Conservation (phyloP, 768 basidiomycete species). For the Boletus barrowsii region DNA sequence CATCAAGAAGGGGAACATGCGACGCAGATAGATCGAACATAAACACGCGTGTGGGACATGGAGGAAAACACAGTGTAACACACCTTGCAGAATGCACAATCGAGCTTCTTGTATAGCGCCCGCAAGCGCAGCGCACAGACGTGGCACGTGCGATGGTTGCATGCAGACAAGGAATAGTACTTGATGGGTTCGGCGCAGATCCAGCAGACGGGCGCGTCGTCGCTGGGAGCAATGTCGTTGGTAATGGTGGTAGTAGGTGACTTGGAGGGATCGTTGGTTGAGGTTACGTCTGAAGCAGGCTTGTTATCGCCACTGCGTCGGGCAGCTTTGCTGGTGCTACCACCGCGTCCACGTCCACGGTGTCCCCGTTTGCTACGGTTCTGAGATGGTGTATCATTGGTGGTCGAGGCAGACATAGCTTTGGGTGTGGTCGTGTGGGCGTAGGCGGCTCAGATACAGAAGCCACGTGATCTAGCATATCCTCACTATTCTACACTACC, state of each 20-base stretch:
- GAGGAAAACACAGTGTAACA: too few species aligned
- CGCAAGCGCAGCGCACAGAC: conserved; percentile 85
- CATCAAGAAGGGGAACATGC: not conserved
- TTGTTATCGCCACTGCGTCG: conserved; percentile 4
- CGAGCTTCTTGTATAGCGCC: conserved; percentile 88
- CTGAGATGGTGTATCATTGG: conserved; percentile 8
- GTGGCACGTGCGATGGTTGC: conserved; percentile 94
- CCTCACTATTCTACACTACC: conserved; percentile 21
- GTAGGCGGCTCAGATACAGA: not conserved
- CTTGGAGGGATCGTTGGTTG: not conserved
- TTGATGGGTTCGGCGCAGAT: conserved; percentile 95
- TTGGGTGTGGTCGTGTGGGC: not conserved
- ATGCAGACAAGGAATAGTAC: conserved; percentile 83
- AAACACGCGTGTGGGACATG: not conserved
- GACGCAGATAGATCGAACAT: not conserved
- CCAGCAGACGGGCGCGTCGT: conserved; percentile 58
- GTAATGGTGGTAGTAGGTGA: not conserved
- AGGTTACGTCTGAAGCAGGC: not conserved
- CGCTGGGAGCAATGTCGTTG: conserved; percentile 12
- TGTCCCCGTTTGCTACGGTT: conserved; percentile 14
- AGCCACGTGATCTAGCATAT: not conserved
- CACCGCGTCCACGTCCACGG: conserved; percentile 21
- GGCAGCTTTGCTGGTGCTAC: conserved; percentile 5
- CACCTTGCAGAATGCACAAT: conserved; percentile 97
- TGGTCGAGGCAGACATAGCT: conserved; percentile 19